Percentiles rank a stretch among this genome's conserved stretches.
Conservation (phyloP, 176 grass and related monocot species). For the Oryza coarctata region DNA sequence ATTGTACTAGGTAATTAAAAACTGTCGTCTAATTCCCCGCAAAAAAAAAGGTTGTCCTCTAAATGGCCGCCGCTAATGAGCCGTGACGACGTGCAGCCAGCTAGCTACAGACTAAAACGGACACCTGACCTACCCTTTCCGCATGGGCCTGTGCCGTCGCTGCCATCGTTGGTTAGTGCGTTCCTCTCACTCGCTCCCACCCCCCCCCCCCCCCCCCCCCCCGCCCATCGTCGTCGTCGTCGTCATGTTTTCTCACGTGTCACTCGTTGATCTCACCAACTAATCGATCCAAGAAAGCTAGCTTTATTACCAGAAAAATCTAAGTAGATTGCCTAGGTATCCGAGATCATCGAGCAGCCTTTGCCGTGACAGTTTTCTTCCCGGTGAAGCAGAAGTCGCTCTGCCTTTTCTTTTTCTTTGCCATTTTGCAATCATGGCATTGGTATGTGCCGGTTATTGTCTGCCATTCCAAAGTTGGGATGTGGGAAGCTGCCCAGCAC, state of each 20-base stretch:
- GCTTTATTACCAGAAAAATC: neutral
- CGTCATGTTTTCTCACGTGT: neutral
- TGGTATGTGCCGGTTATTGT: neutral
- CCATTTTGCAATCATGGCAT: neutral
- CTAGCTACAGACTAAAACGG: neutral
- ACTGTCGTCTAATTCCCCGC: neutral
- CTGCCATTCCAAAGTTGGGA: neutral
- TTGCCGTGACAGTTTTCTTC: neutral
- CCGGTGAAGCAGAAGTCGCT: neutral
- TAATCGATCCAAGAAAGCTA: neutral
- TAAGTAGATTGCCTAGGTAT: neutral
- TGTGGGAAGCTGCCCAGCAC: neutral
- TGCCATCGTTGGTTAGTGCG: slow-evolving; percentile 1
- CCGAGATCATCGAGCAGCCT: neutral
- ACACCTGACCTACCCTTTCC: neutral
- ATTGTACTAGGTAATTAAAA: neutral
- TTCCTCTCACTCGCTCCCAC: slow-evolving; percentile 3
- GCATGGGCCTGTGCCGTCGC: neutral
- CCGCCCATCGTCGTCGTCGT: neutral
- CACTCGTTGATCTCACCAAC: neutral
- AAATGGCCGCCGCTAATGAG: neutral
- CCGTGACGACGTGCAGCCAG: neutral
- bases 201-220: too few relatives aligned
- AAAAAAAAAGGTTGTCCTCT: neutral
- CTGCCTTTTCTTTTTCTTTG: too few relatives aligned